These are phyloP conservation scores for Streptanthus diversifolius DNA, from an alignment of 345 rosid species.

Conservation along the genomic window DNA sequence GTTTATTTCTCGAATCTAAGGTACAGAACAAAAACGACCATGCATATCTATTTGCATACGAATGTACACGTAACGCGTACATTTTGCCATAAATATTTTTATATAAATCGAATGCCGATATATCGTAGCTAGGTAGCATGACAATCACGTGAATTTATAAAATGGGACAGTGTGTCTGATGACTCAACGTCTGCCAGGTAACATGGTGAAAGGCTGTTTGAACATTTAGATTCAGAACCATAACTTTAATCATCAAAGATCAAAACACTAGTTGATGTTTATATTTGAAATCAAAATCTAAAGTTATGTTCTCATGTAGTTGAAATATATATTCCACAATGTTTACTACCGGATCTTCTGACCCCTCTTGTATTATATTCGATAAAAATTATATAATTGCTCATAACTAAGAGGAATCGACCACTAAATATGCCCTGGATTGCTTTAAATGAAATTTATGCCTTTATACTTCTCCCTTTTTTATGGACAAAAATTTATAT, in stretches of 20 bases:
- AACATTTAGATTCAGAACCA: background rate
- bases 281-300: background rate
- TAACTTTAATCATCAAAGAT: background rate
- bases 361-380: background rate
- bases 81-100: background rate
- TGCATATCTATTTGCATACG: slow-evolving; percentile 28
- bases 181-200: background rate
- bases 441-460: too few species aligned
- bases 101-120: background rate
- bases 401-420: too few species aligned
- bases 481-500: too few species aligned
- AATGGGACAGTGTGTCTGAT: slow-evolving; percentile 19
- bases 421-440: too few species aligned
- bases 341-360: background rate
- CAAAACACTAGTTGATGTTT: background rate
- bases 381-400: background rate
- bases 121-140: slow-evolving; percentile 10
- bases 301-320: background rate
- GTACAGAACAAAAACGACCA: background rate
- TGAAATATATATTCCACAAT: background rate
- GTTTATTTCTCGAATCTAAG: background rate
- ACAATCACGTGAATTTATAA: slow-evolving; percentile 26
- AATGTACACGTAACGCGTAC: slow-evolving; percentile 11
- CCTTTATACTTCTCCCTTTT: too few species aligned
- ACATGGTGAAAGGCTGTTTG: background rate